Evolutionary conservation across 768 basidiomycete species (phyloP), one percentile per base, ranked within the genome.

Genomic region (Hericium coralloides): DNA sequence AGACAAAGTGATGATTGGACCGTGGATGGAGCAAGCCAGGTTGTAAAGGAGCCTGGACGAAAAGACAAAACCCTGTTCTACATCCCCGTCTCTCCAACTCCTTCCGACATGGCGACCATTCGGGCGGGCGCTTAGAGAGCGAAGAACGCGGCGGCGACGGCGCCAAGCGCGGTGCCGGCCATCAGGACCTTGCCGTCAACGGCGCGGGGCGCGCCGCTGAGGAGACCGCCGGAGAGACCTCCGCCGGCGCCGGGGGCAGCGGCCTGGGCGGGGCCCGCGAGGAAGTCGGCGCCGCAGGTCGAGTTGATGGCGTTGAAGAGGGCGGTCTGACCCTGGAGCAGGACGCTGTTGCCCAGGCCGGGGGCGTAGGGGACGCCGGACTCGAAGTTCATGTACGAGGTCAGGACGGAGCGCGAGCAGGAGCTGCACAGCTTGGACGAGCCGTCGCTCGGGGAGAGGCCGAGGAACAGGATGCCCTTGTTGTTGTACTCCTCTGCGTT

Each of bases 381-480:
- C 73, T 94, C 89, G 70, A 81, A 95, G 56, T 74, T 70, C 70
- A 91, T 84, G 79, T 90, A 99, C 9, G 83, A 62, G 2, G 82
- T 80, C 62, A 98, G 67, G 67, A 94, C 74, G 60, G 79, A 79
- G 68, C 87, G 82, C 12, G 90, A 84, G 83, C 95, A 98, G 14
- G 84, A 63, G 2, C 78, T 84, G 83, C 95, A 98, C 47, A 97
- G 84, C 22, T 70, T 53, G 25, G 69, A 63, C n/a, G 74, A 69
- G 25, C 77, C 38, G 66, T 80, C 71, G 59, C 64, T 59, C 48
- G 87, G 74, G 26, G 76, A 68, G 66, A 89, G 78, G 84, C 89
- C 84, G 62, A 98, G 75, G 87, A 91, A 97, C 38, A 82, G 74
- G 55, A 97, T 70, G 76, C 87, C 90, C 66, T 79, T 79, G 49